Evolutionary conservation across 768 basidiomycete species (phyloP).

Genomic region (Pisolithus sp.): DNA sequence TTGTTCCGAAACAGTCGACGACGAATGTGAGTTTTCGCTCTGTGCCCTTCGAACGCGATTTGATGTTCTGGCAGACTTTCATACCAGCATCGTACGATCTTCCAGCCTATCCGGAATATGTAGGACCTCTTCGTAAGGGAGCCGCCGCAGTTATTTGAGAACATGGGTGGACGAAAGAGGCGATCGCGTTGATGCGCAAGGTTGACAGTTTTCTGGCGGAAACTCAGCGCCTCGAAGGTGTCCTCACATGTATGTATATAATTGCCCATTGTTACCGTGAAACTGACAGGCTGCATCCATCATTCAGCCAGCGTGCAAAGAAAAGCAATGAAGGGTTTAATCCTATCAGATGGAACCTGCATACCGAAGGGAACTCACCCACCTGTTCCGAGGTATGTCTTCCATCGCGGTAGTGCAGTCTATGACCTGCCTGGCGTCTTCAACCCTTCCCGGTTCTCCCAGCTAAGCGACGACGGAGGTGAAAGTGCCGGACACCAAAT

Average conservation of each 20-base stretch:
- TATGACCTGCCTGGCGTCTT: conserved; percentile 34
- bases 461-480: conserved; percentile 26
- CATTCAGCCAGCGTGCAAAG: conserved; percentile 25
- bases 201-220: conserved; percentile 38
- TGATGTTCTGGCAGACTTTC: conserved; percentile 18
- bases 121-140: conserved; percentile 33
- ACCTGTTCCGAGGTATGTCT: conserved; percentile 11
- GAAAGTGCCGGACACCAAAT: conserved; percentile 31
- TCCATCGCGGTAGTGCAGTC: conserved; percentile 13
- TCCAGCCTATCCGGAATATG: conserved; percentile 30
- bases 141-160: conserved; percentile 22
- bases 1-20: neutral
- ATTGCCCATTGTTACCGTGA: neutral
- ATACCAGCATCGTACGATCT: conserved; percentile 31
- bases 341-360: conserved; percentile 33
- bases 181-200: conserved; percentile 27
- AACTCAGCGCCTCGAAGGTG: conserved; percentile 26
- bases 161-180: conserved; percentile 26
- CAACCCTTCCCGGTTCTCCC: conserved; percentile 44
- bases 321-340: conserved; percentile 26
- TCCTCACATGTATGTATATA: conserved; percentile 13
- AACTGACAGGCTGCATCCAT: neutral
- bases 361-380: conserved; percentile 30
- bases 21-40: neutral
- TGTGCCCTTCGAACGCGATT: neutral